phyloP scores from a whole-genome alignment of 2,329 filamentous ascomycete species.

The Fusarium coffeatum region DNA sequence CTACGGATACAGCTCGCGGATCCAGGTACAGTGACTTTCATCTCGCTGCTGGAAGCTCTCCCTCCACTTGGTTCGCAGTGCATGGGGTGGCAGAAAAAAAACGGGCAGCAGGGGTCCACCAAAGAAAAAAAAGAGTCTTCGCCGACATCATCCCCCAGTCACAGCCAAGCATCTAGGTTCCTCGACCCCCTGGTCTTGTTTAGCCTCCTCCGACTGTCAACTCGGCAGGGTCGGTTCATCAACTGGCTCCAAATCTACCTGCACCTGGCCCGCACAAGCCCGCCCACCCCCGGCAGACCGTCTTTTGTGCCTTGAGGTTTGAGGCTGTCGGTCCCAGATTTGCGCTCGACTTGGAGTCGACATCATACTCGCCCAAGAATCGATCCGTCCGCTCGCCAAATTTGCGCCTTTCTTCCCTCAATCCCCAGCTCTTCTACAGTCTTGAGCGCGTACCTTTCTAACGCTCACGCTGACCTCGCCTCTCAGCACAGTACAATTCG shows the following conservation, averaged over 20 bases:
- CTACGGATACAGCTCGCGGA: conserved; percentile 23
- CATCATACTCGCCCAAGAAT: conserved; percentile 45
- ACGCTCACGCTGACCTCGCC: conserved; percentile 19
- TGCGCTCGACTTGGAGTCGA: conserved; percentile 44
- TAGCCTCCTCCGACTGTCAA: conserved; percentile 48
- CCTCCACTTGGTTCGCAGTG: conserved; percentile 28
- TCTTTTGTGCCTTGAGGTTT: conserved; percentile 45
- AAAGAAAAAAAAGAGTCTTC: conserved; percentile 28
- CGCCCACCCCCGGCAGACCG: conserved; percentile 47
- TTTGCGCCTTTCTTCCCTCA: conserved; percentile 42
- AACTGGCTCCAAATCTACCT: conserved; percentile 45
- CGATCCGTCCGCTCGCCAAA: conserved; percentile 39
- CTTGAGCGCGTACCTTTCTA: conserved; percentile 33
- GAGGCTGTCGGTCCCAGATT: conserved; percentile 41
- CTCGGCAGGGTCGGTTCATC: conserved; percentile 47
- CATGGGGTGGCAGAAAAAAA: conserved; percentile 43
- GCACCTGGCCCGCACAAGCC: conserved; percentile 35
- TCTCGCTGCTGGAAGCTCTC: conserved; percentile 24
- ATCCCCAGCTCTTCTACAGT: conserved; percentile 21
- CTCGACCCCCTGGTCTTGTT: conserved; percentile 44
- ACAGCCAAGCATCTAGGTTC: conserved; percentile 43
- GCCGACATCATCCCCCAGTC: conserved; percentile 45
- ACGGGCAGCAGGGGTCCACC: conserved; percentile 42
- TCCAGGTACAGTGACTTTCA: conserved; percentile 46
- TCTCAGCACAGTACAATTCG: conserved; percentile 26